Base-by-base conservation (phyloP, 352 stramenopile species). In the Pythium chondricola region DNA sequence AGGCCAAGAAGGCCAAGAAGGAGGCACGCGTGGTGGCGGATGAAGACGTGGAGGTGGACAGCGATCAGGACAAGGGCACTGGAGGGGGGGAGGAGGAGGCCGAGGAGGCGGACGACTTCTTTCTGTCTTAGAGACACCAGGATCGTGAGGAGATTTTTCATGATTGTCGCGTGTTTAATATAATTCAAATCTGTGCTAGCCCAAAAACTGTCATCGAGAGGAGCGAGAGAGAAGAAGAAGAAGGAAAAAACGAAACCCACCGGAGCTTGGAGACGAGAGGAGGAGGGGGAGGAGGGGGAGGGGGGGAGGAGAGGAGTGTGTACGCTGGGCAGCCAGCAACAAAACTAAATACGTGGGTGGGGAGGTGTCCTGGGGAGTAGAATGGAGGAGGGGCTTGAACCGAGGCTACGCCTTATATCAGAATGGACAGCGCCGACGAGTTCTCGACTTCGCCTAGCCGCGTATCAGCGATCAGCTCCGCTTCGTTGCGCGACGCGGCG, bases 401-500 rank as follows among this genome's bases (percentile, higher is more conserved):
- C n/a, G n/a, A n/a, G n/a, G n/a, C n/a, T n/a, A n/a, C 31, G 10
- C 26, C 16, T 33, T 77, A 89, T 36, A 90, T 86, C 37, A 86
- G 45, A 43, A 90, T 86, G n/a, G 75, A 86, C 24, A 71, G 48
- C 20, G 65, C 64, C 1, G 68, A 75, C 30, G 51, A 58, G 31
- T 65, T 63, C 52, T 75, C 71, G 7, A 71, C 58, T 29, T 68
- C 56, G 54, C 67, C 65, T 16, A 83, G 52, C 14, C 65, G 58
- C 6, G 61, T 59, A 42, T 82, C 65, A 0, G 67, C 65, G 17
- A 85, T 72, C 51, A 85, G 40, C 27, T 85, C 69, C 11, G 83
- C 83, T 67, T 93, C 80, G 1, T 71, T 73, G 56, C 75, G 69
- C 1, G 80, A 89, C 21, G 83, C 80, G 6, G 83, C 78, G 9